phyloP scores from a whole-genome alignment of 2,329 filamentous ascomycete species.

The Pseudocercospora macadamiae region DNA sequence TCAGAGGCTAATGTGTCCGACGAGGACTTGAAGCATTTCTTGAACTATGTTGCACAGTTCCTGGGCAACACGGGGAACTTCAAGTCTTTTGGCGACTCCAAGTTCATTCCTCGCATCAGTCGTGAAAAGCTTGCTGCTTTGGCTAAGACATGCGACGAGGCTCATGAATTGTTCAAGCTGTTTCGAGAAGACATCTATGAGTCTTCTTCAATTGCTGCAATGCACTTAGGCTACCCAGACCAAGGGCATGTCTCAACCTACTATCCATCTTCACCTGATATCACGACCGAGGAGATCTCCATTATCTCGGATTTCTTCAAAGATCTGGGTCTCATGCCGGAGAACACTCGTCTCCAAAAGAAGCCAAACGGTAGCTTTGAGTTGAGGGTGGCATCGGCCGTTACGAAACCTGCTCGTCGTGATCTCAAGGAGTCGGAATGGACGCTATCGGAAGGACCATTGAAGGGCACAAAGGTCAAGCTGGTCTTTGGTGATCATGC shows the following conservation, averaged over 20 bases:
- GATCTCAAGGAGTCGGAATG: conserved; percentile 51
- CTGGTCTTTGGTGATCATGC: conserved; percentile 52
- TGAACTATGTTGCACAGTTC: conserved; percentile 52
- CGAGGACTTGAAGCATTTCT: conserved; percentile 44
- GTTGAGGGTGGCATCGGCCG: conserved; percentile 53
- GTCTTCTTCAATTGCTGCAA: conserved; percentile 43
- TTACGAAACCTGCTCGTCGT: conserved; percentile 43
- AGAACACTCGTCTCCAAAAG: conserved; percentile 55
- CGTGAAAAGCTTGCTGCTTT: conserved; percentile 49
- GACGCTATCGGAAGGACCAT: conserved; percentile 43
- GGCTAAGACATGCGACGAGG: conserved; percentile 44
- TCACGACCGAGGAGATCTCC: conserved; percentile 53
- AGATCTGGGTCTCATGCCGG: conserved; percentile 51
- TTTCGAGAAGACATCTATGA: conserved; percentile 52
- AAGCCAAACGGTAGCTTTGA: conserved; percentile 48
- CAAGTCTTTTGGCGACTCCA: conserved; percentile 43
- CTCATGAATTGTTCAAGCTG: conserved; percentile 45
- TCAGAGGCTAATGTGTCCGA: conserved; percentile 47
- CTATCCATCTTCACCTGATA: conserved; percentile 53
- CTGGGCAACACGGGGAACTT: conserved; percentile 53
- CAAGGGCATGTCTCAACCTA: conserved; percentile 54
- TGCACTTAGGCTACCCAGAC: conserved; percentile 56
- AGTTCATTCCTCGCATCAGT: conserved; percentile 55
- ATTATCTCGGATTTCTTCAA: conserved; percentile 51
- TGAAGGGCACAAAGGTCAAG: conserved; percentile 50